Evolutionary conservation across 805 yeast genomes (phyloP), one percentile per base, ranked within the genome.

Genomic region (Pichia paraexigua): DNA sequence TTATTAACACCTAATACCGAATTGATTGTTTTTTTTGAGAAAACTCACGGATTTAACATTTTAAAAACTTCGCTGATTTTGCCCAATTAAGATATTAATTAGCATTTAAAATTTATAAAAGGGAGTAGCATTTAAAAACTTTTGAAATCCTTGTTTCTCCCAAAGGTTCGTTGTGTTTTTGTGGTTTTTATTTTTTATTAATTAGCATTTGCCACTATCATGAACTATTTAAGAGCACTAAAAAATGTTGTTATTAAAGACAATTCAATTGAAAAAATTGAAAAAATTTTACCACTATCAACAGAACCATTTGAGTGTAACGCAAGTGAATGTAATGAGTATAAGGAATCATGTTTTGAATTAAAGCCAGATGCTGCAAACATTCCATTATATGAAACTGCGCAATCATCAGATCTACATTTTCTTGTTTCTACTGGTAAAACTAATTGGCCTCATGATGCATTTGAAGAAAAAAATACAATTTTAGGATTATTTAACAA

Each of bases 341-440:
- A 45, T 44, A 51, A 58, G 35, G 50, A 47, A 15, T 57, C 60
- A 6, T 64, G 68, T 43, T 63, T 65, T 46, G 74, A 74, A 46
- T 61, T 83, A 21, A 75, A 74, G 5, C 53, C 56, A 15, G 59
- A 5, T 22, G 63, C 56, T 17, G 50, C 50, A 49, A 43, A 20
- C 27, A 64, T 52, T 43, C 76, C 76, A 8, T 71, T 90, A 28
- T 89, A 86, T 79, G 83, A 85, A 53, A 74, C 91, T 7, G 82
- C 95, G 0, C 77, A 76, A 55, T 82, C 86, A 1, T 81, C 80
- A 43, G 83, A 82, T 3, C 62, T 85, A 24, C 97, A 91, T 58
- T 70, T 89, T 22, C 68, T 92, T 35, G 82, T 91, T 0, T 85
- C 96, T 2, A 90, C 97, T 0, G 95, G 94, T 12, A 82, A 82